These are phyloP conservation scores for Metschnikowia aberdeeniae DNA, from an alignment of 805 yeast species.

Conservation along the genomic window DNA sequence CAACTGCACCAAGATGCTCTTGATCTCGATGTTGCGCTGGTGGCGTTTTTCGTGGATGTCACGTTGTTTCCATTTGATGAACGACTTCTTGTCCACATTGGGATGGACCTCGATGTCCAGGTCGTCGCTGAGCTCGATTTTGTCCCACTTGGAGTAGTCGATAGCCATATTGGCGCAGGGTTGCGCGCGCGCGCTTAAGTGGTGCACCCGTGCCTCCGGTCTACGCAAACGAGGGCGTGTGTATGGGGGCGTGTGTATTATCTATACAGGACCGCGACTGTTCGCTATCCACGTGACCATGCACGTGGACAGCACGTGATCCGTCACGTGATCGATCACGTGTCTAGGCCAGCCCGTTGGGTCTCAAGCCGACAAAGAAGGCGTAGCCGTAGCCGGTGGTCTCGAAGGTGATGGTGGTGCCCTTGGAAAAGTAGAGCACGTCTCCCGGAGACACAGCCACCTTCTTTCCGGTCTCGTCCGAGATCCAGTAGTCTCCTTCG, in stretches of 20 bases:
- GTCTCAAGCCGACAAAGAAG: constrained; percentile 59
- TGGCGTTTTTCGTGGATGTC: constrained; percentile 92
- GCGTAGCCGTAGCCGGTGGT: constrained; percentile 65
- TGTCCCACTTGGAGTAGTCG: constrained; percentile 98
- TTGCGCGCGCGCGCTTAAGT: too few species aligned
- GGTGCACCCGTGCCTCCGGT: too few species aligned
- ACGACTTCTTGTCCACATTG: constrained; percentile 90
- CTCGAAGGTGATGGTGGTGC: constrained; percentile 56
- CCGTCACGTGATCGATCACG: too few species aligned
- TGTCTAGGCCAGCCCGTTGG: constrained; percentile 25
- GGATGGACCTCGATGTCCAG: constrained; percentile 98
- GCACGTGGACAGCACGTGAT: too few species aligned
- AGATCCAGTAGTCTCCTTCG: constrained; percentile 57
- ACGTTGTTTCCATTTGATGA: constrained; percentile 94
- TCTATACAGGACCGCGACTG: too few species aligned
- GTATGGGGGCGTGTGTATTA: too few species aligned
- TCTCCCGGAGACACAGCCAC: constrained; percentile 61
- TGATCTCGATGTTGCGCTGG: constrained; percentile 74
- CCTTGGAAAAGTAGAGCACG: constrained; percentile 62
- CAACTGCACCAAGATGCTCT: constrained; percentile 67
- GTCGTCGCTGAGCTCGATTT: constrained; percentile 92
- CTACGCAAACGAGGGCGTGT: too few species aligned
- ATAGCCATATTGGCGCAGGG: constrained; percentile 53
- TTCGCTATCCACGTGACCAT: too few species aligned
- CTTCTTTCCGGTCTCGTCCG: constrained; percentile 61